Conservation (phyloP, 176 grass and related monocot species). For the Bothriochloa decipiens region DNA sequence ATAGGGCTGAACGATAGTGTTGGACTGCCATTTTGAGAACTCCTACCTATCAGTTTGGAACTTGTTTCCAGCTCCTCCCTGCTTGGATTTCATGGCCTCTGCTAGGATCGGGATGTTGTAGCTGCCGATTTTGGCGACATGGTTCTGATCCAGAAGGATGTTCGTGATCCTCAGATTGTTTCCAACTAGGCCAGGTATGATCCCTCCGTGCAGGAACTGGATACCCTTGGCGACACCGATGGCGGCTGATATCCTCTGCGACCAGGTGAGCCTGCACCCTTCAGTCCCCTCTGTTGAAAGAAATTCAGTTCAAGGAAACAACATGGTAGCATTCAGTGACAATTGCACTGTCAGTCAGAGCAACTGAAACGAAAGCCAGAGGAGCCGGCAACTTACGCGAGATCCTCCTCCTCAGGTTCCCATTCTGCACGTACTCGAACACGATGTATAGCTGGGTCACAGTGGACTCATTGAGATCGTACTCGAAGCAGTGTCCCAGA, state of each 20-base stretch:
- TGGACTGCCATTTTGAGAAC: not conserved
- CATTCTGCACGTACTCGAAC: slow-evolving; percentile 78
- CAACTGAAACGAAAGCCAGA: not conserved
- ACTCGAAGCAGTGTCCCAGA: slow-evolving; percentile 91
- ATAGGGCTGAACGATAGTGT: not conserved
- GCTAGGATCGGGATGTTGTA: slow-evolving; percentile 82
- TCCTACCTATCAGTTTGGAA: slow-evolving; percentile 62
- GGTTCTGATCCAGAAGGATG: slow-evolving; percentile 87
- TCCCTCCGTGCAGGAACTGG: slow-evolving; percentile 93
- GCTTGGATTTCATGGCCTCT: slow-evolving; percentile 58
- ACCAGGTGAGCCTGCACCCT: slow-evolving; percentile 78
- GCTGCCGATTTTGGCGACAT: slow-evolving; percentile 88
- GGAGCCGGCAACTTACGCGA: slow-evolving; percentile 51
- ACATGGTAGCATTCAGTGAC: not conserved
- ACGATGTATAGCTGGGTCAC: slow-evolving; percentile 77
- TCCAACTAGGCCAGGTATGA: slow-evolving; percentile 76
- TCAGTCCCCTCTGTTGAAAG: slow-evolving; percentile 60
- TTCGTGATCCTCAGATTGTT: slow-evolving; percentile 86
- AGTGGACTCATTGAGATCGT: slow-evolving; percentile 77
- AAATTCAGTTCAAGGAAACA: slow-evolving; percentile 27
- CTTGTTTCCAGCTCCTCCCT: slow-evolving; percentile 48
- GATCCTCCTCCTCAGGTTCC: slow-evolving; percentile 82
- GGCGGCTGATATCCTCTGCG: slow-evolving; percentile 79
- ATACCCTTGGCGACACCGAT: slow-evolving; percentile 81
- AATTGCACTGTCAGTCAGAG: not conserved